Base-by-base conservation (phyloP, 768 basidiomycete species). In the Termitomyces eurrhizus region DNA sequence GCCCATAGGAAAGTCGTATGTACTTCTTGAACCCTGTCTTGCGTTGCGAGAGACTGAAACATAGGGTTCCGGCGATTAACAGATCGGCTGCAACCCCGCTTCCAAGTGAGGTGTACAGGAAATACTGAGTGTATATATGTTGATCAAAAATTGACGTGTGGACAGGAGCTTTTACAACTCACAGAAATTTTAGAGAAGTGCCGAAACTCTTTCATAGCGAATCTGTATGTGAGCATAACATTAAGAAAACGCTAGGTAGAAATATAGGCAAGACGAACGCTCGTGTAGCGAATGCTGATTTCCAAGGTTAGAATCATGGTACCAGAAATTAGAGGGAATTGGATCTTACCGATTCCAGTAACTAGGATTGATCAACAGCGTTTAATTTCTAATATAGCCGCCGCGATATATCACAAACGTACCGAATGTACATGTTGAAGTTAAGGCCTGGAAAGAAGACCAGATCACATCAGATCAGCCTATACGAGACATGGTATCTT, bases 1-100 rank as follows among this genome's bases (percentile, higher is more conserved):
- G n/a, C 12, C 6, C 12, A 4, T 5, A 56, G 21, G 18, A 52
- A 50, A 16, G 16, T 14, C 18, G 12, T 14, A 52, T 57, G 26
- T 53, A 77, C 75, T 64, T 65, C 49, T 61, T 51, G 48, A 73
- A 67, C 9, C 72, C 70, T 9, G 73, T 74, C 9, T 71, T 67
- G 50, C 66, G 74, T 58, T 65, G 66, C 4, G 68, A 67, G 12
- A 79, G 62, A 8, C 69, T 65, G 18, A 73, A 58, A 58, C 76
- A 77, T 7, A 78, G 66, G 1, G 75, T 71, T 12, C 45, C 59
- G 4, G 77, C 73, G 52, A 82, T 78, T 12, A 76, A 51, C 21
- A 74, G 62, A 57, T 82, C 80, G 3, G 78, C 77, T 26, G 71
- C 67, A 3, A 80, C 77, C 4, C 75, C 78, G 41, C 69, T 68